Conservation (phyloP, 1,284 basidiomycete species). For the Irpex rosettiformis region DNA sequence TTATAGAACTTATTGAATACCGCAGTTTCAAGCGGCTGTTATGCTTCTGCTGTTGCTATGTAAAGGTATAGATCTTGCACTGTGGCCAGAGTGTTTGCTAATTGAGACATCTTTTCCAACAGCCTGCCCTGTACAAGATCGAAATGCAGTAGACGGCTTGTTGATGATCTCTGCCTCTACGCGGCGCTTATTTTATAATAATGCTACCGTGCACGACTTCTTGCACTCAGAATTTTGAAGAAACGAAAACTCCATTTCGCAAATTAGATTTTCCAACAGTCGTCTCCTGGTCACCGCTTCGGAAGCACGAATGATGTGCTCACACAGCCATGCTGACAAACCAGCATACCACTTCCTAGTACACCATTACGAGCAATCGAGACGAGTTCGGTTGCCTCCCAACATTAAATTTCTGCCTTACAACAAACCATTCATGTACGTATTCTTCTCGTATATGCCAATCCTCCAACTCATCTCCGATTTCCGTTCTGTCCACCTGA, state of each 20-base stretch:
- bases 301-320: no score
- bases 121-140: no score
- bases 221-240: no score
- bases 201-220: no score
- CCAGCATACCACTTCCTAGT: neutral
- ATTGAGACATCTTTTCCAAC: no score
- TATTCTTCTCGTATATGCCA: neutral
- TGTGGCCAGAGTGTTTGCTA: neutral
- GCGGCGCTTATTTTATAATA: no score
- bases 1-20: neutral
- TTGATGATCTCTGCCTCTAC: no score
- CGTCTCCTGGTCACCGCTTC: no score
- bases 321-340: neutral
- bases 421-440: neutral
- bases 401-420: neutral
- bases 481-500: neutral
- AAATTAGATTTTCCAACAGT: no score
- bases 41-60: neutral
- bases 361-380: neutral
- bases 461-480: neutral
- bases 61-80: neutral
- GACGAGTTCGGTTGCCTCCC: neutral
- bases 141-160: no score
- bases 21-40: neutral
- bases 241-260: no score